Conservation (phyloP, 176 grass and related monocot genomes). For the Ensete glaucum region DNA sequence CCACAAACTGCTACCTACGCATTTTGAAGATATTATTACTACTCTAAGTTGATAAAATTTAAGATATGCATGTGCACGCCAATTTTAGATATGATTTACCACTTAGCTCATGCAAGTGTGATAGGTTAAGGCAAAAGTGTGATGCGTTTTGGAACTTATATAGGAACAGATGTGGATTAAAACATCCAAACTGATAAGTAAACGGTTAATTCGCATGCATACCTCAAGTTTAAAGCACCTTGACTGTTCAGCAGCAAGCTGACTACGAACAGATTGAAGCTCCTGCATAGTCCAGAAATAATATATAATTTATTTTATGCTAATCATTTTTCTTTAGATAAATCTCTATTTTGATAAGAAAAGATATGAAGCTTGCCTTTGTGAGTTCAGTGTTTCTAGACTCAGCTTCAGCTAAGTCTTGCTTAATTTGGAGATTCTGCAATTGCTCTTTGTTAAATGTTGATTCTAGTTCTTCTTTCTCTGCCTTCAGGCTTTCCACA, state of each 20-base stretch:
- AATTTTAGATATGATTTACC: not conserved
- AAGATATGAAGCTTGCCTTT: slow-evolving; percentile 43
- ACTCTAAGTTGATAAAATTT: not conserved
- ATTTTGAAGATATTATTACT: not conserved
- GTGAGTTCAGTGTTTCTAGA: slow-evolving; percentile 69
- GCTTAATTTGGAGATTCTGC: slow-evolving; percentile 69
- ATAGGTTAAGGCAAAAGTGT: too few relatives aligned
- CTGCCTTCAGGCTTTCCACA: slow-evolving; percentile 53
- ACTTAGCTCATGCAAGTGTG: not conserved
- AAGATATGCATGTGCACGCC: not conserved
- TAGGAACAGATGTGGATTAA: not conserved
- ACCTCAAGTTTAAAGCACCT: slow-evolving; percentile 99
- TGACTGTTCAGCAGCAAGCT: slow-evolving; percentile 94
- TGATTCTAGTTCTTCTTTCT: slow-evolving; percentile 89
- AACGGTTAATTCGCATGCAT: not conserved
- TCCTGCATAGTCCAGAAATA: slow-evolving; percentile 50
- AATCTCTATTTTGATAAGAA: not conserved
- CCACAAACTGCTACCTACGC: not conserved
- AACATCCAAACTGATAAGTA: not conserved
- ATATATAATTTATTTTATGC: not conserved
- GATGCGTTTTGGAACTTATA: not conserved
- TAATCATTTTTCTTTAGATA: not conserved
- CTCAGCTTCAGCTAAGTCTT: slow-evolving; percentile 79
- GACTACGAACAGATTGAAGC: slow-evolving; percentile 85
- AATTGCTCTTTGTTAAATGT: slow-evolving; percentile 57